Evolutionary conservation across 2,329 filamentous ascomycete genomes (phyloP), one percentile per base, ranked within the genome.

Genomic region (Colletotrichum orbiculare): DNA sequence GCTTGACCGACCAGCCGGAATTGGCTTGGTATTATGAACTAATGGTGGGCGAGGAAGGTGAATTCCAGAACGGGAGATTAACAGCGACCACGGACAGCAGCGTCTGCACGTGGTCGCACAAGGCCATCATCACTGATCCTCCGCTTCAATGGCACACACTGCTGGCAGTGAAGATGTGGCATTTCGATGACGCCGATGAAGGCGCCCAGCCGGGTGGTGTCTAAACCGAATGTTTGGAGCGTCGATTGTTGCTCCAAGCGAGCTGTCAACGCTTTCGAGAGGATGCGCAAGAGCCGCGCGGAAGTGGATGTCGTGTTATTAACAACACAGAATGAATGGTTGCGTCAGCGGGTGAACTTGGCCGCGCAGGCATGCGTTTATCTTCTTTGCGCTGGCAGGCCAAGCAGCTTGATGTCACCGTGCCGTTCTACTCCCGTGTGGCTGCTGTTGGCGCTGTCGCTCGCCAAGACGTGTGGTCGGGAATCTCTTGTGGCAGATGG

Each of bases 371-470:
- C 38, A 15, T 53, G 13, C 39, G 8, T 34, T 50, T 37, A 45
- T 47, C 50, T 42, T n/a, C 37, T 48, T 42, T 39, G 41, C 39
- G 52, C 37, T 42, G 41, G 42, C 12, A 49, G 58, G 52, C 52
- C 62, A 62, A 58, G 41, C 35, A 46, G 12, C 25, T 65, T 63
- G 63, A 65, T 62, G 63, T 65, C 63, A 65, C 42, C 48, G 25
- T 25, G 50, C 15, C 34, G n/a, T 33, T 41, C 7, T 49, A 39
- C 25, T 52, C 38, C 46, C 56, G 56, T 17, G 39, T 64, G 49
- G 49, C 56, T 48, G 61, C 48, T 56, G 61, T 60, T 42, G 33
- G 43, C 49, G 35, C 34, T 61, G 55, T 34, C 49, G 42, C 45
- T 57, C 59, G 17, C 60, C 46, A 46, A 15, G 17, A 17, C 17